phyloP scores from a whole-genome alignment of 768 basidiomycete species.

The Phylloporus scabripes region DNA sequence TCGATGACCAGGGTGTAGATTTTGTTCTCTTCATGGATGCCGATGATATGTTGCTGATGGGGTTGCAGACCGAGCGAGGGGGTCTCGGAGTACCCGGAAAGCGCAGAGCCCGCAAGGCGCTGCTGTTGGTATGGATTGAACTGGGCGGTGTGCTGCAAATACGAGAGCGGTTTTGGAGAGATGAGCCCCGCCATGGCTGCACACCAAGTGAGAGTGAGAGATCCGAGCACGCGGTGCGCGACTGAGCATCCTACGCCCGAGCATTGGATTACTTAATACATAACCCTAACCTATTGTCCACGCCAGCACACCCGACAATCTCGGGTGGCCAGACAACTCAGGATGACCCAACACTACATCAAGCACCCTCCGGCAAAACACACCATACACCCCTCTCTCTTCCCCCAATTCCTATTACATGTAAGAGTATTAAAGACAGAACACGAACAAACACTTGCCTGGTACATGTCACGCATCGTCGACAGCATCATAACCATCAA shows the following conservation, averaged over 20 bases:
- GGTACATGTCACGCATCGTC: slow-evolving; percentile 44
- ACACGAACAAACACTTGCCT: slow-evolving; percentile 31
- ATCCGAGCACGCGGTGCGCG: slow-evolving; percentile 1
- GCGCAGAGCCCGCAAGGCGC: slow-evolving; percentile 23
- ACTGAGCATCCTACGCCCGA: background rate
- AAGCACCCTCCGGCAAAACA: slow-evolving; percentile 34
- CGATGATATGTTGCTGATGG: slow-evolving; percentile 50
- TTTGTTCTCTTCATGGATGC: slow-evolving; percentile 66
- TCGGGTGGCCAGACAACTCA: slow-evolving; percentile 30
- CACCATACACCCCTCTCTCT: slow-evolving; percentile 28
- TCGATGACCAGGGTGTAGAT: slow-evolving; percentile 90
- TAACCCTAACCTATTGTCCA: slow-evolving; percentile 33
- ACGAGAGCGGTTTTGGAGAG: slow-evolving; percentile 56
- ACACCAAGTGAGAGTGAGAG: slow-evolving; percentile 10
- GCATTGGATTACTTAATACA: slow-evolving; percentile 21
- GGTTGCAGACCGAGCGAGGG: slow-evolving; percentile 52
- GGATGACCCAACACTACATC: slow-evolving; percentile 24
- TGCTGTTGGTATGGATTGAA: slow-evolving; percentile 59
- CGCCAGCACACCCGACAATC: slow-evolving; percentile 28
- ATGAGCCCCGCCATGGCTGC: slow-evolving; percentile 54
- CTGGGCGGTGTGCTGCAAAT: slow-evolving; percentile 56
- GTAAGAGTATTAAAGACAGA: slow-evolving; percentile 4
- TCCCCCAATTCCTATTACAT: slow-evolving; percentile 7
- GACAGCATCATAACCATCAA: slow-evolving; percentile 44
- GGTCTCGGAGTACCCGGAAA: slow-evolving; percentile 52